phyloP scores from a whole-genome alignment of 148 eudicot species.

The Vaccinium myrtillus region DNA sequence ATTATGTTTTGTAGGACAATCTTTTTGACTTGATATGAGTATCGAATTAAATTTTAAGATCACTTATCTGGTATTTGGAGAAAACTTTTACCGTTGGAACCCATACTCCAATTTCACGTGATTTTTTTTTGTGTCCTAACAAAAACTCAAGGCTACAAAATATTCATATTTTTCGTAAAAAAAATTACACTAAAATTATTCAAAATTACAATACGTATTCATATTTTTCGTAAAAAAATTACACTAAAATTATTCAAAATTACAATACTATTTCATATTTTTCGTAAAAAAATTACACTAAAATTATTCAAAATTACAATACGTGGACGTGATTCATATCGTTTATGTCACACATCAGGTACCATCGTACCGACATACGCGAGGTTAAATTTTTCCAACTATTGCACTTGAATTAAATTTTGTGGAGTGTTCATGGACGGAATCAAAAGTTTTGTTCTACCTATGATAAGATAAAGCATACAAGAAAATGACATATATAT shows the following conservation, averaged over 20 bases:
- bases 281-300: no score
- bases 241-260: not conserved
- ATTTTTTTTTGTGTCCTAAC: not conserved
- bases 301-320: not conserved
- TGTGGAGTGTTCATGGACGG: not conserved
- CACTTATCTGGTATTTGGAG: not conserved
- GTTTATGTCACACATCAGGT: no score
- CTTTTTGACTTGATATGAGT: not conserved
- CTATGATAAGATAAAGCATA: not conserved
- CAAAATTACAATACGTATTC: not conserved
- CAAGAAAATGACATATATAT: not conserved
- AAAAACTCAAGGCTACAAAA: not conserved
- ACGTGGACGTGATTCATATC: not conserved
- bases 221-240: not conserved
- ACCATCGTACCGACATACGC: no score
- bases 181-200: not conserved
- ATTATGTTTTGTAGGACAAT: not conserved
- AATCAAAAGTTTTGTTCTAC: not conserved
- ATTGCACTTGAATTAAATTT: not conserved
- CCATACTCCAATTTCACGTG: not conserved
- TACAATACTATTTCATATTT: not conserved
- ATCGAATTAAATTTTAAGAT: not conserved
- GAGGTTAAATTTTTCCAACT: no score
- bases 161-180: no score
- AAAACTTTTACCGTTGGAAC: not conserved